Conservation (phyloP, 164 flowering plant genomes). For the Taxillus chinensis region DNA sequence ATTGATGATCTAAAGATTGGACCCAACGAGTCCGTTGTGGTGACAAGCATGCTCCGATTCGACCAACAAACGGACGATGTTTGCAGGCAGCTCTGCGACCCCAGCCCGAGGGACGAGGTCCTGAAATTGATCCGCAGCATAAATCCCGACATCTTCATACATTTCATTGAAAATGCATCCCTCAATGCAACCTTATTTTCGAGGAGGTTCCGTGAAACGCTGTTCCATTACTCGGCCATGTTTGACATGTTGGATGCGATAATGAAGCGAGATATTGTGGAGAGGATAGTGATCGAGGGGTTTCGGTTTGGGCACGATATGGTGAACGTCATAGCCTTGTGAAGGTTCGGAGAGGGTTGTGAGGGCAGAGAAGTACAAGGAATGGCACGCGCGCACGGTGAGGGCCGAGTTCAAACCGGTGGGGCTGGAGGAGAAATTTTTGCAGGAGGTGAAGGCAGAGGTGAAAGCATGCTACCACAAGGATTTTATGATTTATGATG, state of each 20-base stretch:
- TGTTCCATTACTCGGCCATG: neutral
- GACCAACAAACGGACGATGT: neutral
- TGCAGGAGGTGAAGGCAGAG: neutral
- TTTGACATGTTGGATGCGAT: neutral
- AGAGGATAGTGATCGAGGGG: neutral
- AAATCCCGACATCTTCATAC: neutral
- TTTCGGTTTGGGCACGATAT: neutral
- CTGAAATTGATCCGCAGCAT: neutral
- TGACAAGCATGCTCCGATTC: neutral
- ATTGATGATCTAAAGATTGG: neutral
- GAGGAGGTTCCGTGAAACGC: neutral
- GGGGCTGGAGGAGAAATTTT: neutral
- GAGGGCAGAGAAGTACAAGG: neutral
- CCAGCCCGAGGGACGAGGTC: neutral
- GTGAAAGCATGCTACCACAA: neutral
- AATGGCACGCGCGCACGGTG: neutral
- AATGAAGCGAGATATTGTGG: neutral
- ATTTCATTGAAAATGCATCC: neutral
- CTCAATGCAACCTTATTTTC: neutral
- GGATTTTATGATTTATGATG: neutral
- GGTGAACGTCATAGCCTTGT: neutral
- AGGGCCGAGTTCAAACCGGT: neutral
- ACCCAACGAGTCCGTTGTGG: neutral
- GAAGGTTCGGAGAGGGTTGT: neutral
- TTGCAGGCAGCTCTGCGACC: neutral